Conservation (phyloP, 345 rosid genomes). For the Dovyalis caffra region DNA sequence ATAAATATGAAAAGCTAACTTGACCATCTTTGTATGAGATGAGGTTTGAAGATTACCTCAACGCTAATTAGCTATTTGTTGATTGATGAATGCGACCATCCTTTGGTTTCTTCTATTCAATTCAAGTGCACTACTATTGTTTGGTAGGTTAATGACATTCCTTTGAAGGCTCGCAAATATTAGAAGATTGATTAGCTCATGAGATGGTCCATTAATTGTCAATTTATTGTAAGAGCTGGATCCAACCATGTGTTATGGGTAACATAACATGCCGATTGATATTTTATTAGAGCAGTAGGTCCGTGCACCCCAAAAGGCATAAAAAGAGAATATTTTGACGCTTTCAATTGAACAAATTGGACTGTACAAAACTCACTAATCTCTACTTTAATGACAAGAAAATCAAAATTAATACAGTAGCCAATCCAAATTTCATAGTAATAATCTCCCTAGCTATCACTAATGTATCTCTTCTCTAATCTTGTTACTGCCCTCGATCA, state of each 20-base stretch:
- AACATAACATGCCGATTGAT: neutral
- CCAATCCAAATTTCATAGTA: neutral
- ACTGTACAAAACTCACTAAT: neutral
- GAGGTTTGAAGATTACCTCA: no score
- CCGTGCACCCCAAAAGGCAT: neutral
- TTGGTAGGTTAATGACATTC: no score
- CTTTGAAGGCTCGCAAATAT: no score
- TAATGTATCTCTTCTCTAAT: neutral
- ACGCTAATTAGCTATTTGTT: no score
- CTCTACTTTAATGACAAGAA: neutral
- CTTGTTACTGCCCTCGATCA: conserved; percentile 2
- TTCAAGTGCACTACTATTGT: no score
- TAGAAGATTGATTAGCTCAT: neutral
- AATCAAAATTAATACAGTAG: neutral
- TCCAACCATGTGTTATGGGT: neutral
- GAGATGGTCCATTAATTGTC: neutral
- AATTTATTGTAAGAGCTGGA: neutral
- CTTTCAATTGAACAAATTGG: neutral
- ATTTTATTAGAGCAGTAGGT: neutral
- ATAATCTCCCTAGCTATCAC: neutral
- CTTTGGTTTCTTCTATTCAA: no score
- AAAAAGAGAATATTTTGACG: neutral
- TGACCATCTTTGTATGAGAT: no score
- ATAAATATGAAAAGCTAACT: no score
- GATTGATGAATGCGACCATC: no score